Percentiles rank a stretch among this genome's conserved stretches.
Conservation (phyloP, 2,329 filamentous ascomycete species). For the Elsinoe fawcettii region DNA sequence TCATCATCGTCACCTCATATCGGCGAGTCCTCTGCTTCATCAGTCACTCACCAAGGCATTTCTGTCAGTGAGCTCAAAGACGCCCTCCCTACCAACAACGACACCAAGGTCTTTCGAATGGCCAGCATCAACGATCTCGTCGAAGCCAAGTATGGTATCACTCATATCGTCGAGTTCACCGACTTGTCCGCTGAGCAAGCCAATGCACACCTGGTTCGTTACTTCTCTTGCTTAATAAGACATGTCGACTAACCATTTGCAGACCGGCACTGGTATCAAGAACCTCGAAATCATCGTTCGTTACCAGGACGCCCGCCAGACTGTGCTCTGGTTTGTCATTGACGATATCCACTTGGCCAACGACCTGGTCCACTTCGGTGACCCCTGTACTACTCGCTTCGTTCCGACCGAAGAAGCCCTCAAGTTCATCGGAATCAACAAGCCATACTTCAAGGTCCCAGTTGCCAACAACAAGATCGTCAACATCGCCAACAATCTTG, state of each 20-base stretch:
- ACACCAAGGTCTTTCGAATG: background rate
- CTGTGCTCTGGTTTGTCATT: slow-evolving; percentile 28
- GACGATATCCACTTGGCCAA: slow-evolving; percentile 31
- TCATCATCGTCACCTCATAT: background rate
- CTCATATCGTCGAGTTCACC: slow-evolving; percentile 2
- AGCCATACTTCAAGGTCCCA: slow-evolving; percentile 22
- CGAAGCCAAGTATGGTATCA: background rate
- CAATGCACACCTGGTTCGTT: background rate
- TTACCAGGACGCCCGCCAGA: background rate
- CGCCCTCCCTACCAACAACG: background rate
- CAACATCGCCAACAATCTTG: background rate
- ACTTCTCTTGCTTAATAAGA: background rate
- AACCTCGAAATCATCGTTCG: slow-evolving; percentile 16
- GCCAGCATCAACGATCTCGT: background rate
- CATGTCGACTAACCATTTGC: slow-evolving; percentile 17
- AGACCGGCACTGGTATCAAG: slow-evolving; percentile 20
- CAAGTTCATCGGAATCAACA: slow-evolving; percentile 19
- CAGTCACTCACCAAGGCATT: background rate
- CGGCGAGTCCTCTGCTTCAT: background rate
- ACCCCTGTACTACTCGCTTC: background rate
- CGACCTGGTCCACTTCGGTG: slow-evolving; percentile 17
- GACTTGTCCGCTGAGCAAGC: background rate
- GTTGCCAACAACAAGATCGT: slow-evolving; percentile 25
- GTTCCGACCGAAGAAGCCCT: slow-evolving; percentile 20
- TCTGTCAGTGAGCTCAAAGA: slow-evolving; percentile 1